Conservation (phyloP, 495 filamentous ascomycete species). For the Tuber umbilicatum region DNA sequence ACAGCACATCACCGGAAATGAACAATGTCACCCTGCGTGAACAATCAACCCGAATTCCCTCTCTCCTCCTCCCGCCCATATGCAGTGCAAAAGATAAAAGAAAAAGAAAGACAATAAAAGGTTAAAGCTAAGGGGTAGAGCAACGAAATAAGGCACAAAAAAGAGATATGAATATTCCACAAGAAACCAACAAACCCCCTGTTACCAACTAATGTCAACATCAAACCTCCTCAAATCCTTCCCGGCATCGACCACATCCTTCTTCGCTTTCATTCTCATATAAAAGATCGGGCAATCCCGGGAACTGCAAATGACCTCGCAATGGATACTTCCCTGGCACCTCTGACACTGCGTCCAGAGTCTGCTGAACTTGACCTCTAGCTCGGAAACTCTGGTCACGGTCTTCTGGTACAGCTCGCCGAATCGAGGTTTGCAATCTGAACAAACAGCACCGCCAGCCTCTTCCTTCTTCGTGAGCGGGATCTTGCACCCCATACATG, state of each 20-base stretch:
- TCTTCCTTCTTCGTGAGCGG: conserved; percentile 74
- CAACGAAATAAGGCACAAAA: conserved; percentile 4
- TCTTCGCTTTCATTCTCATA: conserved; percentile 99
- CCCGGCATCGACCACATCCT: conserved; percentile 90
- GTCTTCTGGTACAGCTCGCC: conserved; percentile 93
- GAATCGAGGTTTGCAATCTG: conserved; percentile 71
- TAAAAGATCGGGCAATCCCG: conserved; percentile 99
- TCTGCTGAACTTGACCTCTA: conserved; percentile 86
- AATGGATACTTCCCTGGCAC: conserved; percentile 95
- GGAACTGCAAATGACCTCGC: conserved; percentile 92
- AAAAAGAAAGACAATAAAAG: not conserved
- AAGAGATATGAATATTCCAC: not conserved
- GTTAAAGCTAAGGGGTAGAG: not conserved
- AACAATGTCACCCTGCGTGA: not conserved
- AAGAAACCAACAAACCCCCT: not conserved
- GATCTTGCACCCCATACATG: conserved; percentile 98
- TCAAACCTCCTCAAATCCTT: conserved; percentile 90
- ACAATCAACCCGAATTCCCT: not conserved
- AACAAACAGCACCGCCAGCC: conserved; percentile 77
- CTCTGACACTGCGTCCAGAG: conserved; percentile 98
- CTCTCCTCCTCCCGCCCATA: not conserved
- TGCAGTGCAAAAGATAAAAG: not conserved
- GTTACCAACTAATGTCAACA: conserved; percentile 52
- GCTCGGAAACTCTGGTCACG: conserved; percentile 73
- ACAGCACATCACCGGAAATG: not conserved